phyloP scores from a whole-genome alignment of 352 stramenopile species.

The Nothophytophthora sp. region DNA sequence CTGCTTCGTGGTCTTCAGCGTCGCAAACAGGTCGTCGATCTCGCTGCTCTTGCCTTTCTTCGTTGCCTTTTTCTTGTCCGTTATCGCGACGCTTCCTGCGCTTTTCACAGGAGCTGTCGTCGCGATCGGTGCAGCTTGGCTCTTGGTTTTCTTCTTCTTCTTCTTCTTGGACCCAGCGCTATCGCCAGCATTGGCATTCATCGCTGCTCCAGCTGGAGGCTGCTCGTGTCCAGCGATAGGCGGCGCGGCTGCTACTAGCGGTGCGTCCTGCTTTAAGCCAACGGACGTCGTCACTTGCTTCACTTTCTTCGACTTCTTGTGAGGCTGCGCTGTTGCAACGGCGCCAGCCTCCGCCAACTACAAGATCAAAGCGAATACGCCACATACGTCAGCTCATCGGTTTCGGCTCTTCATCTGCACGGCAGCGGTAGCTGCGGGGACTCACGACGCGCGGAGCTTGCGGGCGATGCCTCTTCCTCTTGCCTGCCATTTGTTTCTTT shows the following conservation, averaged over 20 bases:
- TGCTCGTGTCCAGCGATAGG: conserved; percentile 3
- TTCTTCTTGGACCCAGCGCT: conserved; percentile 44
- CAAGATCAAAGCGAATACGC: not conserved
- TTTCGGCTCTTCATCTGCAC: not conserved
- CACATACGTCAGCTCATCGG: conserved; percentile 2
- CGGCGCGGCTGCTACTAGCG: conserved; percentile 2
- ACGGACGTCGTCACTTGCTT: too few species aligned
- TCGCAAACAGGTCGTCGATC: conserved; percentile 82
- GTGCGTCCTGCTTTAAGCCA: too few species aligned
- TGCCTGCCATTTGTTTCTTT: conserved; percentile 35
- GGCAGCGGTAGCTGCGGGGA: not conserved
- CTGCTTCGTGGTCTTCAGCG: conserved; percentile 77
- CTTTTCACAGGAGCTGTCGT: too few species aligned
- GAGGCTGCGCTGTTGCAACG: too few species aligned
- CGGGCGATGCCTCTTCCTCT: conserved; percentile 25
- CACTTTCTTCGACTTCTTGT: too few species aligned
- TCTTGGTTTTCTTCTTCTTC: conserved; percentile 63
- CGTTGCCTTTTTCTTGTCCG: conserved; percentile 22
- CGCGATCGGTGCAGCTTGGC: not conserved
- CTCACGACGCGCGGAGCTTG: conserved; percentile 16
- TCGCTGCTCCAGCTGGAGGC: not conserved
- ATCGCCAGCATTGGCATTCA: not conserved
- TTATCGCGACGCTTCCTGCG: not conserved
- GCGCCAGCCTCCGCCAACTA: too few species aligned
- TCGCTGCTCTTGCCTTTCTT: conserved; percentile 35